Conservation (phyloP, 176 grass and related monocot species). For the Poa annua region DNA sequence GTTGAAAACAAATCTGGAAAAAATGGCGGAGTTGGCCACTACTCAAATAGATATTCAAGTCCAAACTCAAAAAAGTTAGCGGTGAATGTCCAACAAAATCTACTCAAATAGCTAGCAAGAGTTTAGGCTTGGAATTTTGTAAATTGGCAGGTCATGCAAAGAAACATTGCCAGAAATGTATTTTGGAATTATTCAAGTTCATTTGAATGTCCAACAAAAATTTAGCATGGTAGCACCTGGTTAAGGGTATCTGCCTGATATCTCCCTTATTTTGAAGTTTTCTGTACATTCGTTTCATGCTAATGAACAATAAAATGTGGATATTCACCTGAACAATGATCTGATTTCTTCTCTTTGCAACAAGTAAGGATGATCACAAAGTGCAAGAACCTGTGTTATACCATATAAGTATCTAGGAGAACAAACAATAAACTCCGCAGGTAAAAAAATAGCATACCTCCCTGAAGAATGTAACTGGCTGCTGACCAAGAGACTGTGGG, state of each 20-base stretch:
- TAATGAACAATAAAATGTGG: conserved; percentile 32
- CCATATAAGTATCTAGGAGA: conserved; percentile 33
- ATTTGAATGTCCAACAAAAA: not conserved
- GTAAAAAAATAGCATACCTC: conserved; percentile 62
- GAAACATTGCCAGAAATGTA: not conserved
- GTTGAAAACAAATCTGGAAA: not conserved
- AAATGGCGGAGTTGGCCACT: not conserved
- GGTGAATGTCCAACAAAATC: too few species aligned
- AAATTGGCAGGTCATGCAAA: not conserved
- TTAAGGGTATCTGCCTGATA: not conserved
- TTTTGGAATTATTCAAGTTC: not conserved
- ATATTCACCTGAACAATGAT: conserved; percentile 78
- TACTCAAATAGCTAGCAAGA: not conserved
- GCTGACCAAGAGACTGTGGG: conserved; percentile 97
- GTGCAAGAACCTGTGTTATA: conserved; percentile 79
- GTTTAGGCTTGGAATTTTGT: conserved; percentile 12
- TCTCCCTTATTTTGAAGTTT: not conserved
- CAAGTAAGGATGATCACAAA: conserved; percentile 84
- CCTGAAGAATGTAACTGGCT: conserved; percentile 90
- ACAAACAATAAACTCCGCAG: conserved; percentile 11
- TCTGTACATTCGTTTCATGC: not conserved
- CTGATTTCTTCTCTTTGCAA: conserved; percentile 74
- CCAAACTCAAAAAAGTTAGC: not conserved
- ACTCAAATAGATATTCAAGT: not conserved
- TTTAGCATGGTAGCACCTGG: conserved; percentile 6